Evolutionary conservation across 2,329 filamentous ascomycete species (phyloP), one percentile per base, ranked within the genome.

Genomic region (Epichloe sibirici): DNA sequence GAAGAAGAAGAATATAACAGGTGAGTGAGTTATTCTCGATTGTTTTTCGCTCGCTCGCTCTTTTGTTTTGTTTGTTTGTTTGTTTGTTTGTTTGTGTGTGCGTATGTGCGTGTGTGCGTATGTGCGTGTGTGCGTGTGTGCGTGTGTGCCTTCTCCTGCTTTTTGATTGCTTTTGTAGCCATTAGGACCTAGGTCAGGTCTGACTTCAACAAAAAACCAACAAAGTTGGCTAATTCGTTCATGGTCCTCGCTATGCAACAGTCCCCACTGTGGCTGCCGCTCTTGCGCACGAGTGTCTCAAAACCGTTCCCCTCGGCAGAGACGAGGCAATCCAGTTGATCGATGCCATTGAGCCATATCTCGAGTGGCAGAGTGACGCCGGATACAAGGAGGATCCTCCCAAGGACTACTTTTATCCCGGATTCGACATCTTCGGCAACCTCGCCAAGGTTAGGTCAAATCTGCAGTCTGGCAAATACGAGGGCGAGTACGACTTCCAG

Each of bases 401-500:
- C 0, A 54, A 67, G 13, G 68, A 67, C 11, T 82, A 81, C 61
- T 66, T 67, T 52, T 70, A 77, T 49, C 71, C 75, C 1, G 60
- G 69, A 1, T 65, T 71, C 31, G 78, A 82, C 55, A 66, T 80
- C 12, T 58, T 74, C 28, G 71, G 59, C 6, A 68, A 65, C 1
- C 63, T 81, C 5, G 68, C 74, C 50, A 62, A 63, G 9, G 74
- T 82, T 48, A 65, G 67, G 43, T 54, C 63, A 5, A 76, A 72
- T 15, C 69, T 73, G 4, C 56, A 61, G 23, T 62, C 61, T 3
- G 69, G 70, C 17, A 63, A 63, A 3, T 82, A 75, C 58, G 61
- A 65, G 4, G 76, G 71, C 61, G 77, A 82, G 58, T 79, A 75
- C 59, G 72, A 75, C 7, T 79, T 81, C 57, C 74, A 80, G 58